phyloP scores from a whole-genome alignment of 2,329 filamentous ascomycete species.

The Coniochaeta hoffmannii region DNA sequence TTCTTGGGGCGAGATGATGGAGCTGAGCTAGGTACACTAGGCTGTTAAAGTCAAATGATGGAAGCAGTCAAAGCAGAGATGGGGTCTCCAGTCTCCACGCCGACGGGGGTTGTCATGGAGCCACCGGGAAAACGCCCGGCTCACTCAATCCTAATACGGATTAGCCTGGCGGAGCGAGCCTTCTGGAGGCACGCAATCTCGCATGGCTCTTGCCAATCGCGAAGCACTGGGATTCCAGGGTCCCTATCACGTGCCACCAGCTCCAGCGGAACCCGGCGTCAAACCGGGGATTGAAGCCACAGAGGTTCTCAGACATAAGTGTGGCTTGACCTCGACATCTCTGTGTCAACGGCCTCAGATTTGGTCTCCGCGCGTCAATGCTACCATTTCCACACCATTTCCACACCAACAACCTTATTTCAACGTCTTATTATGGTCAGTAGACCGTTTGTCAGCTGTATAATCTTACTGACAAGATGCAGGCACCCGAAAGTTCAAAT shows the following conservation, averaged over 20 bases:
- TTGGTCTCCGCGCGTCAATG: background rate
- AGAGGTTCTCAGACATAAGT: background rate
- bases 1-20: background rate
- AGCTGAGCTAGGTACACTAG: background rate
- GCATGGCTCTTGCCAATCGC: background rate
- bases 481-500: slow-evolving; percentile 18
- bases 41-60: background rate
- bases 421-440: slow-evolving; percentile 12
- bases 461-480: slow-evolving; percentile 4
- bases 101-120: background rate
- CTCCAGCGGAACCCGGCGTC: too few relatives aligned
- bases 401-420: slow-evolving; percentile 4
- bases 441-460: background rate
- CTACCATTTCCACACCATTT: background rate
- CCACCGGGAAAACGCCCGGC: background rate
- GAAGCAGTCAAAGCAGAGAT: too few relatives aligned
- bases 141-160: background rate
- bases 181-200: background rate
- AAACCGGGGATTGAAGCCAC: too few relatives aligned
- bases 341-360: background rate
- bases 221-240: background rate
- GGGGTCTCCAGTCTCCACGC: background rate
- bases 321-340: background rate
- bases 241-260: background rate
- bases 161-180: background rate